Base-by-base conservation (phyloP, 2,329 filamentous ascomycete species). In the Plectosphaerella sp. region DNA sequence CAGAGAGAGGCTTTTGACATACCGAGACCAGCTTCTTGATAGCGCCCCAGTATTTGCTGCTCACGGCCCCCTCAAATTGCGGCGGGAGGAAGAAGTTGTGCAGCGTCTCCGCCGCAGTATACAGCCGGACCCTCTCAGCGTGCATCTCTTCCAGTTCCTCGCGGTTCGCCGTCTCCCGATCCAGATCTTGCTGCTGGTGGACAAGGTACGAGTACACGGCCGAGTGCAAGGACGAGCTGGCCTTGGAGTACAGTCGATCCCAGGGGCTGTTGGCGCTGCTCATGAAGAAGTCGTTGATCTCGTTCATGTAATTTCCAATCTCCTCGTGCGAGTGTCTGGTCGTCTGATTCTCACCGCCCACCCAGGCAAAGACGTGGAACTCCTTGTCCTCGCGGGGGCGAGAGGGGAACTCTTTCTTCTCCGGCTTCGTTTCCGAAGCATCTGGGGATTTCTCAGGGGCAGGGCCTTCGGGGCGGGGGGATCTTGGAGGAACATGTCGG, bases 11-110 rank as follows among this genome's bases (percentile, higher is more conserved):
- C 24, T 39, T 42, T 5, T 14, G 41, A 25, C 7, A 33, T 35
- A 57, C 69, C 36, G 52, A 43, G 5, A 71, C 53, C 5, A 69
- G 22, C 3, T 49, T 53, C 51, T 60, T 61, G 0, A 73, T 39
- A n/a, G 73, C 69, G 2, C 72, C 75, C 75, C 74, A 78, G 50
- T 68, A 77, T 50, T 73, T 75, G 5, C 55, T 53, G 1, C 64
- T 63, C 3, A 72, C 76, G 1, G 72, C 67, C 0, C 67, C 68
- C 9, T 67, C 58, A 20, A 67, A 67, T 2, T 60, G 52, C 0
- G 57, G 37, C 1, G 75, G 73, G 8, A 77, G 60, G 52, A 77
- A 78, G 37, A 76, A 69, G 8, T 61, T 60, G 54, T 74, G 75
- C 1, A 76, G 35, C 2, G 61, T 54, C 36, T 75, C 69, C 2